Evolutionary conservation across 106 monocot species (phyloP), one percentile per base, ranked within the genome.

Genomic region (Platanthera zijinensis): DNA sequence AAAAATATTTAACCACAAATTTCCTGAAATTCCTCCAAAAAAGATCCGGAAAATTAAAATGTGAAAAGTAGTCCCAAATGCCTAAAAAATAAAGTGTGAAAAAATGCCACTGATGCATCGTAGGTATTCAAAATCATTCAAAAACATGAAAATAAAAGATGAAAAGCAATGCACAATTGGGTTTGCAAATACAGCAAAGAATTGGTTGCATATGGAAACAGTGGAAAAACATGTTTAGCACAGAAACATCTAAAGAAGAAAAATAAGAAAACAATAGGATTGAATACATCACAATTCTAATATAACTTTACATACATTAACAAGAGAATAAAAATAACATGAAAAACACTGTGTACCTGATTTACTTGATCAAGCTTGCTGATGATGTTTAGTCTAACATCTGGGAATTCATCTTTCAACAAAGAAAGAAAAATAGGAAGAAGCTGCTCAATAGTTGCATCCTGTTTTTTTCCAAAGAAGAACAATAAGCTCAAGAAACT

Each of bases 341-440:
- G 13, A 66, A 70, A 28, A 70, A 48, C 0, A 39, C 2, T 39
- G 39, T 53, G 52, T 52, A 95, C 95, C 90, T 95, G 95, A 83
- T 95, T 95, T 56, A 95, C 95, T 90, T 95, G 95, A 80, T 95
- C 95, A 72, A 95, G 91, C 73, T 95, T 95, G 86, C 95, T 95
- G 69, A 95, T 95, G 62, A 95, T 92, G 74, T 95, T 95, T 57
- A 95, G 79, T 17, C 95, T 88, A 59, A 95, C 95, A 88, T 95
- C 95, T 75, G 95, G 95, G 76, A 95, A 92, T 61, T 95, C 95
- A 79, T 95, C 95, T 80, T 95, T 95, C 52, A 95, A 80, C 57
- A 95, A 72, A 71, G 95, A 95, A 71, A 95, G 95, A 77, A 95
- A 95, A 59, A 95, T 92, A 50, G 95, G 95, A 50, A 95, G 95